Evolutionary conservation across 1,139 yeast genomes (phyloP).

Genomic region (Sugiyamaella japonica): DNA sequence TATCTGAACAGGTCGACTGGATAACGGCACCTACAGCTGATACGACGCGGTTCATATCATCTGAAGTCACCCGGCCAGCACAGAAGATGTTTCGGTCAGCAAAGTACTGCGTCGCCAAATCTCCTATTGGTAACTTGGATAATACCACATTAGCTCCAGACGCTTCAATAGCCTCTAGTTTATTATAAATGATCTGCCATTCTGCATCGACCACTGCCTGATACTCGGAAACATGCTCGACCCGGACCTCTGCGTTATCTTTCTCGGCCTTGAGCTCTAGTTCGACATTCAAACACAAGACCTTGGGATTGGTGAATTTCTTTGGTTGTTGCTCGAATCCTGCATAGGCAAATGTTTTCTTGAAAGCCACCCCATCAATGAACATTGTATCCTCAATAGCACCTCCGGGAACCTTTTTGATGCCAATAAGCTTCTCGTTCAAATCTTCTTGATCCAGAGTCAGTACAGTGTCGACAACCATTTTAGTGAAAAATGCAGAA

Average conservation of each 20-base stretch:
- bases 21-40: slow-evolving; percentile 92
- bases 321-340: slow-evolving; percentile 99
- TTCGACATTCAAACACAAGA: slow-evolving; percentile 85
- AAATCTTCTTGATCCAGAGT: slow-evolving; percentile 80
- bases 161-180: slow-evolving; percentile 75
- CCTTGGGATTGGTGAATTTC: slow-evolving; percentile 72
- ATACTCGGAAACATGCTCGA: slow-evolving; percentile 88
- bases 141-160: slow-evolving; percentile 92
- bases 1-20: slow-evolving; percentile 87
- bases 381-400: slow-evolving; percentile 90
- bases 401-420: slow-evolving; percentile 95
- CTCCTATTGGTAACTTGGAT: slow-evolving; percentile 96
- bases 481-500: slow-evolving; percentile 84
- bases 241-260: slow-evolving; percentile 99
- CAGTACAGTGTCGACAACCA: slow-evolving; percentile 95
- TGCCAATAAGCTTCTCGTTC: slow-evolving; percentile 88
- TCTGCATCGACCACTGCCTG: slow-evolving; percentile 98
- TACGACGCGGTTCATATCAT: slow-evolving; percentile 89
- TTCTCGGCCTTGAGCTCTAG: slow-evolving; percentile 96
- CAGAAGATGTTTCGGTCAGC: slow-evolving; percentile 96
- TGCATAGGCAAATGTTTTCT: slow-evolving; percentile 94
- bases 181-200: slow-evolving; percentile 89
- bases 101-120: slow-evolving; percentile 94
- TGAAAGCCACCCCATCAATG: slow-evolving; percentile 93
- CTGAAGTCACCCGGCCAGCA: slow-evolving; percentile 90